phyloP scores from a whole-genome alignment of 148 eudicot genomes.

The Rhododendron molle region DNA sequence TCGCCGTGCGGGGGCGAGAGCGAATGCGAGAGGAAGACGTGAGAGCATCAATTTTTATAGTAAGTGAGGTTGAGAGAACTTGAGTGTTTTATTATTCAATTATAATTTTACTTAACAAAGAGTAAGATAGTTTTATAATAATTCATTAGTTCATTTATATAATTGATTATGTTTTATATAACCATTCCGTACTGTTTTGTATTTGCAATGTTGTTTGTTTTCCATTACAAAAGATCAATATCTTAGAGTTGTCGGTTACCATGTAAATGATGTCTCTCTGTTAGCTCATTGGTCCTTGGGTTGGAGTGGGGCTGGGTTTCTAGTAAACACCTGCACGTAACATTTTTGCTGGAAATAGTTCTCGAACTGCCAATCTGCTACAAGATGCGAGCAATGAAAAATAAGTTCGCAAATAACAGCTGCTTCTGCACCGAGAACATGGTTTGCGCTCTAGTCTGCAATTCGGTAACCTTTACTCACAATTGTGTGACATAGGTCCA shows the following conservation, averaged over 20 bases:
- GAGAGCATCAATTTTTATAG: not conserved
- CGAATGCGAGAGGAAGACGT: not conserved
- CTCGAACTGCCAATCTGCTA: not conserved
- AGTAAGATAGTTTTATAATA: not conserved
- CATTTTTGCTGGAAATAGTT: not conserved
- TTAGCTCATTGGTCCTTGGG: not conserved
- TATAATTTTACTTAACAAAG: not conserved
- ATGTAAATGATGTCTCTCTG: not conserved
- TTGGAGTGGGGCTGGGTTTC: not conserved
- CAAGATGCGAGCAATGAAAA: not conserved
- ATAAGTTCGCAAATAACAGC: not conserved
- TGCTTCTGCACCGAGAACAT: not conserved
- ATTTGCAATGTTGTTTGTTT: not conserved
- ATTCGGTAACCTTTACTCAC: not conserved
- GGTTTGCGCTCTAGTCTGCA: not conserved
- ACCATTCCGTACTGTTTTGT: not conserved
- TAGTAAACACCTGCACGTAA: not conserved
- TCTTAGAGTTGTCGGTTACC: not conserved
- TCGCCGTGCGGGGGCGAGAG: not conserved
- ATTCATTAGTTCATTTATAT: too few species aligned
- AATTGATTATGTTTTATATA: not conserved
- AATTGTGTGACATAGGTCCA: not conserved
- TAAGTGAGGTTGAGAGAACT: not conserved
- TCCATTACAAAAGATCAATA: not conserved
- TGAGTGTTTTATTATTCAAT: not conserved